Evolutionary conservation across 768 basidiomycete genomes (phyloP), one percentile per base, ranked within the genome.

Genomic region (Phlebiopsis flavidoalba): DNA sequence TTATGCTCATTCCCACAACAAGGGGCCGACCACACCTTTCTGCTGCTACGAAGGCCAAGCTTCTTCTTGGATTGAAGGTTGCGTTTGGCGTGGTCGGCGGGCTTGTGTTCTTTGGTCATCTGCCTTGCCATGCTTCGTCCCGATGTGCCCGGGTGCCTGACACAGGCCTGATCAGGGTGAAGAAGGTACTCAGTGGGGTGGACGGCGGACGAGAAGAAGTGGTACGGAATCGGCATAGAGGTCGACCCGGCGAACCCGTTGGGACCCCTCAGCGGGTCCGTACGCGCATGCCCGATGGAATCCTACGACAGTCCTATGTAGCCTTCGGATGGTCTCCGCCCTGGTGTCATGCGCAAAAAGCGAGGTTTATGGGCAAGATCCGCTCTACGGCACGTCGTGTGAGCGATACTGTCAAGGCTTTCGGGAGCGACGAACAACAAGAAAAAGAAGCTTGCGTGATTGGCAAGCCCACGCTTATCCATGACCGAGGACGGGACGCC

Each of bases 341-440:
- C 86, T 8, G 81, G 79, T 8, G 77, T 87, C 43, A 85, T 89
- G 80, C 86, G 80, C 69, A 91, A 90, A n/a, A 70, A 77, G 75
- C 17, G 86, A 89, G n/a, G 67, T 90, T 91, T 67, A 64, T 90
- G 56, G 78, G 79, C n/a, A 80, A 76, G 69, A 78, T 91, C 47
- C 81, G 76, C 63, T 77, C 83, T 52, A 86, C 87, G 2, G 84
- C 87, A 36, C 78, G 89, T 59, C 80, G 83, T 48, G 87, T 89
- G 62, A 89, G 88, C 74, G 80, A 85, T 67, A 84, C 77, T 69
- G 83, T 80, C 64, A 72, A 72, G 24, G 79, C 58, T 22, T 61
- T 68, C 24, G 50, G 37, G 11, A 52, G 57, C 50, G n/a, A 50
- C 43, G 14, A 46, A 53, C 33, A 46, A 45, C 33, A 51, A 31